phyloP scores from a whole-genome alignment of 1,139 yeast species.

The Trichomonascaceae sp. region DNA sequence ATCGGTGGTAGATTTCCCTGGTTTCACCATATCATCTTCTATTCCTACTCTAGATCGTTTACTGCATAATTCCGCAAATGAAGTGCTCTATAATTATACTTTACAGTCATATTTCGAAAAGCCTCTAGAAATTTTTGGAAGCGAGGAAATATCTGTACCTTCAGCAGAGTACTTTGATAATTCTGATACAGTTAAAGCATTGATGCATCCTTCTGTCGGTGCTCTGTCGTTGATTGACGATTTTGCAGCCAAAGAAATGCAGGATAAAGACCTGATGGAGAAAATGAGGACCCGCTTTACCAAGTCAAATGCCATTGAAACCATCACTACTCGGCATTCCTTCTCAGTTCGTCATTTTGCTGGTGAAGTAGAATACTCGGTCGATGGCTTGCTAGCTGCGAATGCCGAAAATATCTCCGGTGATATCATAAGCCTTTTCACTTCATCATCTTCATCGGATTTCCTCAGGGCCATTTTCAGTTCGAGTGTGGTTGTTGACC shows the following conservation, averaged over 20 bases:
- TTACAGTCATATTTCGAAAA: conserved; percentile 34
- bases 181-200: conserved; percentile 34
- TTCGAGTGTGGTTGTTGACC: conserved; percentile 35
- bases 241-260: conserved; percentile 34
- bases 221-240: conserved; percentile 36
- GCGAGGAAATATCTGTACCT: conserved; percentile 37
- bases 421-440: conserved; percentile 36
- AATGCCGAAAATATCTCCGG: conserved; percentile 36
- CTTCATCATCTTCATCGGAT: conserved; percentile 35
- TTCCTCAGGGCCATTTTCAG: conserved; percentile 34
- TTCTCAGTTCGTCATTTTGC: conserved; percentile 37
- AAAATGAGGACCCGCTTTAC: conserved; percentile 33
- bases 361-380: conserved; percentile 37
- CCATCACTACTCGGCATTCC: conserved; percentile 26
- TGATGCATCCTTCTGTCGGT: conserved; percentile 35
- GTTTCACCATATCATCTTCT: conserved; percentile 33
- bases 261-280: conserved; percentile 30
- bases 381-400: conserved; percentile 30
- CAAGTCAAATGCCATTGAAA: conserved; percentile 28
- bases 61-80: conserved; percentile 39
- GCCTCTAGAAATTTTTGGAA: conserved; percentile 34
- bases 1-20: conserved; percentile 38
- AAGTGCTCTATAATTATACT: conserved; percentile 35
- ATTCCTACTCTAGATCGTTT: conserved; percentile 36
- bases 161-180: conserved; percentile 37